Base-by-base conservation (phyloP, 75 land plant genomes). In the Larix kaempferi region DNA sequence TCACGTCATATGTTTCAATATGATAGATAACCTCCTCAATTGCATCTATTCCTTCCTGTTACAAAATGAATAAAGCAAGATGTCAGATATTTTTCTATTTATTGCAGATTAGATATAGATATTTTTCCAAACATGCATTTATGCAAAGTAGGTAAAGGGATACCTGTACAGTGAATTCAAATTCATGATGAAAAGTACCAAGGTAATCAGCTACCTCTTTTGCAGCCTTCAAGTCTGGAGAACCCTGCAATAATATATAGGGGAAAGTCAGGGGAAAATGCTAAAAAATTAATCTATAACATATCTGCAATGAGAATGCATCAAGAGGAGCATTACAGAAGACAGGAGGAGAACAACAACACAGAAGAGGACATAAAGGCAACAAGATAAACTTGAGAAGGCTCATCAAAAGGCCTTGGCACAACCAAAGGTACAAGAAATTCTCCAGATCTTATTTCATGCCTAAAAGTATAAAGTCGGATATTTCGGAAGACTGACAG, bases 191-290 rank as follows among this genome's bases (percentile, higher is more conserved):
- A 59, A 90, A 80, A 61, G 95, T 97, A 19, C 91, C 92, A 25
- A 97, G 86, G 74, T 91, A 92, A 63, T 91, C 87, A 6, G 99
- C 98, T 12, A 97, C 99, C 78, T 97, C 99, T 77, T 76, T 91
- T 2, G 94, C 99, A 74, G 99, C 99, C 83, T 84, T 98, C 74
- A 98, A 77, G 81, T 98, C 99, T 76, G 99, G 99, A 52, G 99
- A 98, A 19, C 98, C 98, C 98, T 98, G 84, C 44, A 69, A 8
- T 69, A 19, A 39, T 39, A 69, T 69, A 44, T 41, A 41, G 73
- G 0, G 12, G 10, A 44, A 21, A 41, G 26, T 41, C 23, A 69
- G 52, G 73, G n/a, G n/a, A 69, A n/a, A n/a, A 8, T 11, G n/a
- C 49, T 21, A 69, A 11, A 69, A 69, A 21, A 39, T 8, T 39